Evolutionary conservation across 345 rosid species (phyloP).

Genomic region (Boechera retrofracta): DNA sequence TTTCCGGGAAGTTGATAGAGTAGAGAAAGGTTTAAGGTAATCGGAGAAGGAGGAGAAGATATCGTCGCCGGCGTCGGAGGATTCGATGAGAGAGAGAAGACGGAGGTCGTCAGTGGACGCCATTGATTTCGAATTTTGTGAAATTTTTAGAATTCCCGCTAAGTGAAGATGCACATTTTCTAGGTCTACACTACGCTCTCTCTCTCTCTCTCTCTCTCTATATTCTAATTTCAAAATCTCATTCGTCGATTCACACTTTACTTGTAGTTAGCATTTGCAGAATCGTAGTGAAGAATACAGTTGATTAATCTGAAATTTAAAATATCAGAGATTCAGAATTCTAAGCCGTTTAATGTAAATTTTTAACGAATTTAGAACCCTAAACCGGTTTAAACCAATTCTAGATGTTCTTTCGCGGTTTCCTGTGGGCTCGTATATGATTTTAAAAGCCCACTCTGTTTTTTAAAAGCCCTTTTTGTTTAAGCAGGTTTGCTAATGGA

Average conservation of each 20-base stretch:
- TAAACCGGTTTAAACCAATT: slow-evolving; percentile 6
- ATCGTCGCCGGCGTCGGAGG: slow-evolving; percentile 44
- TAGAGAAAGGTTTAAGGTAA: slow-evolving; percentile 61
- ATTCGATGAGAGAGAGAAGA: slow-evolving; percentile 56
- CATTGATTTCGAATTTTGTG: slow-evolving; percentile 50
- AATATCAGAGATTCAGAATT: neutral
- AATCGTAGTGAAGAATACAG: neutral
- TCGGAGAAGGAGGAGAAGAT: slow-evolving; percentile 61
- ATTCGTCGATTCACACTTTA: slow-evolving; percentile 6
- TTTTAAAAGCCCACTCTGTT: neutral
- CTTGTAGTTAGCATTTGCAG: neutral
- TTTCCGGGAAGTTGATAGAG: slow-evolving; percentile 41
- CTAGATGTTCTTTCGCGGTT: neutral
- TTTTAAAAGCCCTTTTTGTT: neutral
- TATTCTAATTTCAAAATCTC: neutral
- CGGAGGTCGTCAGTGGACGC: slow-evolving; percentile 54
- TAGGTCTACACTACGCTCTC: slow-evolving; percentile 22
- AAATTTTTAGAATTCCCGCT: slow-evolving; percentile 42
- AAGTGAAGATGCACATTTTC: neutral
- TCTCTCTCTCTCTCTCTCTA: neutral
- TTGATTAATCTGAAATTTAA: neutral
- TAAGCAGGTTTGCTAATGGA: neutral
- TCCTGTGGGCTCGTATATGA: neutral
- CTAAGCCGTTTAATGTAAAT: slow-evolving; percentile 1
- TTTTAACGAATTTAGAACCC: slow-evolving; percentile 6